phyloP scores from a whole-genome alignment of 2,329 filamentous ascomycete genomes.

The Nannizziopsis barbatae region DNA sequence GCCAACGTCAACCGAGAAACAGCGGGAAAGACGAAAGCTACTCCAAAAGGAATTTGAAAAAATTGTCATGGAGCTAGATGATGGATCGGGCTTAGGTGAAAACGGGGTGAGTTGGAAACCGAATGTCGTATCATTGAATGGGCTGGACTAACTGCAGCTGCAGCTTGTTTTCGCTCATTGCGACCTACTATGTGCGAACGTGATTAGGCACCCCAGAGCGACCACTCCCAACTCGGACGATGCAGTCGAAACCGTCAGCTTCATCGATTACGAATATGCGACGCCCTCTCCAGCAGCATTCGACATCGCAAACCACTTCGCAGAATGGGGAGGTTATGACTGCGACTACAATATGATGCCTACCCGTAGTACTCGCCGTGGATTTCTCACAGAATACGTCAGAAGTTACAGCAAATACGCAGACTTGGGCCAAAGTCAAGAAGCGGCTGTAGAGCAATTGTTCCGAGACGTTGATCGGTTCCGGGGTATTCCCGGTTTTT shows the following conservation, averaged over 20 bases:
- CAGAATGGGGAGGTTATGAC: constrained; percentile 95
- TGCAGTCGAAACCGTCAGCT: constrained; percentile 51
- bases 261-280: constrained; percentile 98
- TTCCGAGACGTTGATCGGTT: constrained; percentile 74
- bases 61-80: constrained; percentile 59
- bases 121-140: background rate
- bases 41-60: constrained; percentile 65
- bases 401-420: constrained; percentile 54
- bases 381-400: constrained; percentile 78
- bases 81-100: constrained; percentile 63
- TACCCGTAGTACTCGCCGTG: constrained; percentile 60
- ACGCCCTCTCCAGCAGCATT: constrained; percentile 90
- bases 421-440: constrained; percentile 35
- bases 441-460: constrained; percentile 56
- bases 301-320: constrained; percentile 95
- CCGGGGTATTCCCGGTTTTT: constrained; percentile 80
- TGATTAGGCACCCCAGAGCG: constrained; percentile 59
- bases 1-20: constrained; percentile 57
- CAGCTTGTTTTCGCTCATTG: constrained; percentile 88
- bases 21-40: constrained; percentile 54
- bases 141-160: background rate
- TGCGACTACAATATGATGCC: constrained; percentile 82
- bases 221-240: constrained; percentile 23
- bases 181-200: constrained; percentile 90
- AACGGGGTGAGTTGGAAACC: constrained; percentile 48